Evolutionary conservation across 805 yeast species (phyloP).

Genomic region (Metschnikowia koreensis): DNA sequence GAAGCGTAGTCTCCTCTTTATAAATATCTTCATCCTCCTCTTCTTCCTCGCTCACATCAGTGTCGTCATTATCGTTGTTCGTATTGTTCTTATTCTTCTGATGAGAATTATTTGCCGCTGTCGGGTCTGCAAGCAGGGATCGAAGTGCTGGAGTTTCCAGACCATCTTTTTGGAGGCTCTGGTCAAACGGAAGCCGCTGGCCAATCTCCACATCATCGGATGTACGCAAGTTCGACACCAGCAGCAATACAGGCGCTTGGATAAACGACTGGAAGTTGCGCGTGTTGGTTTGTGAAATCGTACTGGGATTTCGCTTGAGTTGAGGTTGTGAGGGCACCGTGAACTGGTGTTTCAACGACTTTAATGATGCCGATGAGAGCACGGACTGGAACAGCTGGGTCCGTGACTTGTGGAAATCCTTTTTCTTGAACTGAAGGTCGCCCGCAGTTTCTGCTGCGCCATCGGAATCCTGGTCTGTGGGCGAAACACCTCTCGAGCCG

Average conservation of each 20-base stretch:
- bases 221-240: conserved; percentile 31
- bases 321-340: conserved; percentile 14
- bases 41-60: neutral
- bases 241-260: conserved; percentile 45
- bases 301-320: conserved; percentile 14
- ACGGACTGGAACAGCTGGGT: conserved; percentile 46
- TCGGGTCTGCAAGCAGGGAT: conserved; percentile 1
- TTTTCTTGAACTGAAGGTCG: conserved; percentile 37
- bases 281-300: conserved; percentile 13
- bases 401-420: conserved; percentile 35
- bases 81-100: neutral
- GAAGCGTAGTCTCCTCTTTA: conserved; percentile 36
- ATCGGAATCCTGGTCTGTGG: conserved; percentile 7
- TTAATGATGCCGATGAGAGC: conserved; percentile 43
- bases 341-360: conserved; percentile 34
- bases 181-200: conserved; percentile 39
- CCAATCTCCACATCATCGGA: conserved; percentile 40
- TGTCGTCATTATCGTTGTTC: neutral
- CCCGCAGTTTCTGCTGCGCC: conserved; percentile 10
- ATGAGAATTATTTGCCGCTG: neutral
- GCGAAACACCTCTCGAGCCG: conserved; percentile 4
- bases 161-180: conserved; percentile 8
- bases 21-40: conserved; percentile 26
- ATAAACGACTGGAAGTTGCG: conserved; percentile 44
- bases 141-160: neutral